Percentiles rank a stretch among this genome's conserved stretches.
These are phyloP conservation scores for Saussurea involucrata DNA, from an alignment of 129 eudicot genomes.

Conservation along the genomic window DNA sequence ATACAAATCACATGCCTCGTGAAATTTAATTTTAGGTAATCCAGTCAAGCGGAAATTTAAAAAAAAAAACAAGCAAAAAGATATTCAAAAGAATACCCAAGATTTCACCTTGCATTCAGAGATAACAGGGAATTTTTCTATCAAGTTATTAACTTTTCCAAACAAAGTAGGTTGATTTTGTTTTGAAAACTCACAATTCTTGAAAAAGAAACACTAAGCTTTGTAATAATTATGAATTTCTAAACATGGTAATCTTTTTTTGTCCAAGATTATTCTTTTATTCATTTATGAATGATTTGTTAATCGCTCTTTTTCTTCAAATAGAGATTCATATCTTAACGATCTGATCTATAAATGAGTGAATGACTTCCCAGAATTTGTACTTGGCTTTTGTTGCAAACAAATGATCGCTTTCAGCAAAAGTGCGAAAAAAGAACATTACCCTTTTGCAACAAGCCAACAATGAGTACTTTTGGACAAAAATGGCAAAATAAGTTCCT, in stretches of 20 bases:
- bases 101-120: neutral
- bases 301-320: neutral
- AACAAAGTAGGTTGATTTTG: neutral
- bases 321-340: neutral
- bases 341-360: neutral
- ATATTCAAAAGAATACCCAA: neutral
- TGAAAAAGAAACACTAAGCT: neutral
- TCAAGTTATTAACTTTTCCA: neutral
- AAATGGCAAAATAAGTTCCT: neutral
- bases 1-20: conserved; percentile 1
- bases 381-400: neutral
- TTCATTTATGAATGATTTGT: neutral
- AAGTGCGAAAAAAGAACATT: neutral
- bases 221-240: neutral
- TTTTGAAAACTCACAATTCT: neutral
- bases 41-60: neutral
- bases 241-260: neutral
- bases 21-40: neutral
- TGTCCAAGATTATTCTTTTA: neutral
- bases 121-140: neutral
- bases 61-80: neutral
- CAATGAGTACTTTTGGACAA: neutral
- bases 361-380: neutral
- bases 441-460: neutral
- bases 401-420: neutral